phyloP scores from a whole-genome alignment of 768 basidiomycete genomes.

The Lactarius tabidus region DNA sequence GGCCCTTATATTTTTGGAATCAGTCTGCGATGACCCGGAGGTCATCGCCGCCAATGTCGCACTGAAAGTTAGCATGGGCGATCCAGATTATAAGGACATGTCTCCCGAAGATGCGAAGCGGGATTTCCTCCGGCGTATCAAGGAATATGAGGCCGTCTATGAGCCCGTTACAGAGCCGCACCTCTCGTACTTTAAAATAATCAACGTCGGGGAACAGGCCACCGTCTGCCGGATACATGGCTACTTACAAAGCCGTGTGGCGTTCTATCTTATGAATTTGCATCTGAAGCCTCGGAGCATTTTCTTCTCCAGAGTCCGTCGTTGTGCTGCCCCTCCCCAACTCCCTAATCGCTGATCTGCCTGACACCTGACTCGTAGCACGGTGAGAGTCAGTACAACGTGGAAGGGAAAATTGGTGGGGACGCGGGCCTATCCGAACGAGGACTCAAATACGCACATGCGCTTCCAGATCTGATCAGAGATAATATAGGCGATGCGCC shows the following conservation, averaged over 20 bases:
- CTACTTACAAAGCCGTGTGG: constrained; percentile 94
- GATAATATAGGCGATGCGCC: constrained; percentile 88
- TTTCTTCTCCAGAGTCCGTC: constrained; percentile 84
- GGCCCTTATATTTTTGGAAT: constrained; percentile 90
- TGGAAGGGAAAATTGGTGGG: constrained; percentile 97
- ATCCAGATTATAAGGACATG: constrained; percentile 95
- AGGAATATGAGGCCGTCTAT: constrained; percentile 91
- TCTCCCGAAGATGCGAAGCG: constrained; percentile 78
- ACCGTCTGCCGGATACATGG: constrained; percentile 85
- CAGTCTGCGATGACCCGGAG: constrained; percentile 88
- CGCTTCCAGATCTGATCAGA: constrained; percentile 81
- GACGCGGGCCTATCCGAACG: constrained; percentile 83
- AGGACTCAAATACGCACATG: constrained; percentile 80
- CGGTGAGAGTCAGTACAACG: constrained; percentile 95
- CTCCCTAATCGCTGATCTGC: constrained; percentile 10
- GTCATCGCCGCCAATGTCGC: constrained; percentile 95
- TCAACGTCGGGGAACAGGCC: constrained; percentile 90
- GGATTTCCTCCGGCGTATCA: constrained; percentile 90
- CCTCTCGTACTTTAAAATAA: constrained; percentile 86
- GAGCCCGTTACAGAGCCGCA: constrained; percentile 91
- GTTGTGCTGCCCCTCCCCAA: background rate
- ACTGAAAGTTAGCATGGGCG: constrained; percentile 92
- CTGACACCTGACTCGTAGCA: constrained; percentile 69
- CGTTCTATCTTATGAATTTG: constrained; percentile 97
- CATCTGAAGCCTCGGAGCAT: constrained; percentile 96